A percentile compares a stretch with the other conserved stretches of the same genome.
phyloP scores from a whole-genome alignment of 148 eudicot genomes.

The Nepenthes gracilis region DNA sequence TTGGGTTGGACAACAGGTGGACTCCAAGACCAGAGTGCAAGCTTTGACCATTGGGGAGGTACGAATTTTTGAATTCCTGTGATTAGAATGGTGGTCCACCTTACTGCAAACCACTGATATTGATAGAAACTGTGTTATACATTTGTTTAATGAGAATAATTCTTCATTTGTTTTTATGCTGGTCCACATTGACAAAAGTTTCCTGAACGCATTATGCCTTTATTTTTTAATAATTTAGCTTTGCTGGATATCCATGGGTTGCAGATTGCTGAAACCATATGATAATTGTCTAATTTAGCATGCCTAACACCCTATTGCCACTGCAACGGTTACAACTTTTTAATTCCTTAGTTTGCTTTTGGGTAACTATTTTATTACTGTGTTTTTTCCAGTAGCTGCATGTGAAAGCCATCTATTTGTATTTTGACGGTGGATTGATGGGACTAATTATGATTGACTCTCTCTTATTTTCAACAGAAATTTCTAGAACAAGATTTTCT shows the following conservation, averaged over 20 bases:
- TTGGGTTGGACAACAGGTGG: slow-evolving; percentile 92
- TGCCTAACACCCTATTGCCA: too few relatives aligned
- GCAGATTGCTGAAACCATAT: too few relatives aligned
- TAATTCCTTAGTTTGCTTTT: too few relatives aligned
- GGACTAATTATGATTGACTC: not conserved
- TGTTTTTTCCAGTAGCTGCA: not conserved
- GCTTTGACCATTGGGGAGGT: slow-evolving; percentile 81
- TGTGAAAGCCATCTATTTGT: not conserved
- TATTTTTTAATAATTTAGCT: too few relatives aligned
- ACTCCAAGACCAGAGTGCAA: slow-evolving; percentile 52
- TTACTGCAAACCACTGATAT: not conserved
- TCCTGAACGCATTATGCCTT: too few relatives aligned
- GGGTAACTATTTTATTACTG: too few relatives aligned
- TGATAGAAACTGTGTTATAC: not conserved
- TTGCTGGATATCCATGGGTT: too few relatives aligned
- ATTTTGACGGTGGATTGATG: not conserved
- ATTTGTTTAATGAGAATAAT: too few relatives aligned
- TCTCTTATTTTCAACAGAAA: slow-evolving; percentile 43
- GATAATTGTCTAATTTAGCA: too few relatives aligned
- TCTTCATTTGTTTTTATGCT: too few relatives aligned
- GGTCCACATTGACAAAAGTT: too few relatives aligned
- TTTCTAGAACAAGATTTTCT: slow-evolving; percentile 82
- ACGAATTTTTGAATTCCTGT: slow-evolving; percentile 8
- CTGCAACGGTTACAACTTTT: too few relatives aligned
- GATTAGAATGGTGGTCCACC: not conserved